Base-by-base conservation (phyloP, 257 asterid species). In the Salvia miltiorrhiza region DNA sequence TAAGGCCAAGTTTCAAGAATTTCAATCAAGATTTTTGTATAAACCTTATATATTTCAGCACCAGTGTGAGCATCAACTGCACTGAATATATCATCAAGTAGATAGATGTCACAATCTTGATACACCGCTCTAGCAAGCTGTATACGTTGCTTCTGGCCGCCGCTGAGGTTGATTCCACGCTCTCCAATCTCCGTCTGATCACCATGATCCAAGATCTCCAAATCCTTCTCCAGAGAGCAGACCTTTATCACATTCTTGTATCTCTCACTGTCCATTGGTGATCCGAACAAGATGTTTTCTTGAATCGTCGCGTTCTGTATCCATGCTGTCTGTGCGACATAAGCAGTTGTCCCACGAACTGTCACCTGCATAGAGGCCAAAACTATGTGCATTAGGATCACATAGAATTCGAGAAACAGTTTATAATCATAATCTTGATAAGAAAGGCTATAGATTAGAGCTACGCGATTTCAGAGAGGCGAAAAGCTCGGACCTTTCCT, bases 31-130 rank as follows among this genome's bases (percentile, higher is more conserved):
- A n/a, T n/a, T n/a, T n/a, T n/a, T n/a, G n/a, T n/a, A n/a, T n/a
- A n/a, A n/a, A 89, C 97, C 90, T 85, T 90, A 58, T 88, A 90
- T 68, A 90, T 83, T 63, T 88, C 87, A 4, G 96, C 70, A 50
- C 96, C 97, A 3, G 97, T 88, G 67, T 90, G 97, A 74, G 97
- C 97, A 88, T 90, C 97, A 54, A 90, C 96, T 4, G 97, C 97
- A 63, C 97, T 88, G 65, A 90, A 90, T n/a, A 85, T 32, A 52
- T 90, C 96, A 54, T 88, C 96, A 4, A 90, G 88, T 54, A 90
- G 78, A 82, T 85, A 88, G 45, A 88, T 71, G 74, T 88, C 96
- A 14, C 81, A 74, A 20, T 88, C 90, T 63, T 90, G 92, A 85
- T 88, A 90, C 0, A 90, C 87, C 9, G 96, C 94, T 76, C 97